These are phyloP conservation scores for Pseudocercospora crystallina DNA, from an alignment of 2,329 filamentous ascomycete genomes.

Conservation along the genomic window DNA sequence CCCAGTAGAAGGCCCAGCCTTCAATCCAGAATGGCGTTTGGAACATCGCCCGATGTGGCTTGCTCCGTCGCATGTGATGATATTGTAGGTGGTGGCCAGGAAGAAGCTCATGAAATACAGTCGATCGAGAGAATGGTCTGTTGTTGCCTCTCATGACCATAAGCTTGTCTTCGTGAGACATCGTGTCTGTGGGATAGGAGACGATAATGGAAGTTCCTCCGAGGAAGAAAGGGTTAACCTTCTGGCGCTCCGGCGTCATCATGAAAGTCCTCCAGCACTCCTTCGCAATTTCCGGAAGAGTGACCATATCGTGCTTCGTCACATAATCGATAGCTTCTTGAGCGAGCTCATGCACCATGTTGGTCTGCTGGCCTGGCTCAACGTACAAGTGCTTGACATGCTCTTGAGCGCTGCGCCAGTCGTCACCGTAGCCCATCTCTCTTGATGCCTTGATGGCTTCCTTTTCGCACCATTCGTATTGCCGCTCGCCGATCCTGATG, in stretches of 20 bases:
- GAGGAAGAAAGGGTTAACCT: slow-evolving; percentile 60
- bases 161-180: slow-evolving; percentile 56
- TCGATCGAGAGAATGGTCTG: slow-evolving; percentile 57
- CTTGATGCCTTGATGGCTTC: slow-evolving; percentile 55
- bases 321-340: slow-evolving; percentile 56
- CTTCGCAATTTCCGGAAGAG: slow-evolving; percentile 54
- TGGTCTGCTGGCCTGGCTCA: slow-evolving; percentile 54
- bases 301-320: slow-evolving; percentile 55
- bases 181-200: slow-evolving; percentile 55
- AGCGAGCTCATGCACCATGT: slow-evolving; percentile 54
- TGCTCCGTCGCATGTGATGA: slow-evolving; percentile 49
- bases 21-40: slow-evolving; percentile 60
- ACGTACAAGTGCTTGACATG: slow-evolving; percentile 57
- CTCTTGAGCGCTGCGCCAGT: slow-evolving; percentile 57
- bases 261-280: slow-evolving; percentile 58
- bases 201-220: slow-evolving; percentile 56
- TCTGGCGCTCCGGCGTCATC: slow-evolving; percentile 56
- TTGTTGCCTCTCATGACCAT: slow-evolving; percentile 64
- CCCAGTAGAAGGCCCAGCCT: slow-evolving; percentile 64
- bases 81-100: slow-evolving; percentile 59
- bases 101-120: slow-evolving; percentile 63
- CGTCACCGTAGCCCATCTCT: slow-evolving; percentile 48
- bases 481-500: slow-evolving; percentile 50
- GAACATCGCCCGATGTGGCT: slow-evolving; percentile 54
- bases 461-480: slow-evolving; percentile 57